A percentile compares a stretch with the other conserved stretches of the same genome.
phyloP scores from a whole-genome alignment of 768 basidiomycete genomes.

The Calocybe indica region DNA sequence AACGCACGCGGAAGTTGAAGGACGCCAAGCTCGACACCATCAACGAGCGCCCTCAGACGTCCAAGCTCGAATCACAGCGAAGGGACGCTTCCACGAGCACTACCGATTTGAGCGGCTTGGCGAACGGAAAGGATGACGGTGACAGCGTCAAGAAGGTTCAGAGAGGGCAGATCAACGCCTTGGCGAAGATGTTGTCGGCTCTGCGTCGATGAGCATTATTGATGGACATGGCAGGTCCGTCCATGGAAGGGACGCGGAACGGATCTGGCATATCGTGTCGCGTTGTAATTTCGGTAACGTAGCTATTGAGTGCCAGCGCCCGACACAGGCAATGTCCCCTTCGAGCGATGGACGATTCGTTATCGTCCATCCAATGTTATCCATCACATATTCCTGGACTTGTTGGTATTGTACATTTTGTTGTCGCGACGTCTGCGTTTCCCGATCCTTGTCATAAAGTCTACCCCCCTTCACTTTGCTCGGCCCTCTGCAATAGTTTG shows the following conservation, averaged over 20 bases:
- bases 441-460: slow-evolving; percentile 11
- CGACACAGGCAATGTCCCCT: slow-evolving; percentile 19
- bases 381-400: slow-evolving; percentile 12
- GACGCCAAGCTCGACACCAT: slow-evolving; percentile 69
- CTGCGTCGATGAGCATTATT: slow-evolving; percentile 50
- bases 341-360: slow-evolving; percentile 7
- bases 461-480: slow-evolving; percentile 8
- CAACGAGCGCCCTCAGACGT: slow-evolving; percentile 52
- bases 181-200: slow-evolving; percentile 90
- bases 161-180: slow-evolving; percentile 83
- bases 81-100: slow-evolving; percentile 72
- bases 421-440: slow-evolving; percentile 9
- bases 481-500: slow-evolving; percentile 11
- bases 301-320: slow-evolving; percentile 35
- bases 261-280: slow-evolving; percentile 31
- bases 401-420: slow-evolving; percentile 7
- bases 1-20: slow-evolving; percentile 62
- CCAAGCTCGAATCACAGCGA: slow-evolving; percentile 32
- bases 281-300: slow-evolving; percentile 49
- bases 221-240: slow-evolving; percentile 11
- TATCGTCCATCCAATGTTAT: slow-evolving; percentile 9
- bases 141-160: slow-evolving; percentile 70
- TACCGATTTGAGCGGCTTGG: slow-evolving; percentile 50
- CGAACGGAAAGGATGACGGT: slow-evolving; percentile 34
- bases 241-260: slow-evolving; percentile 18